phyloP scores from a whole-genome alignment of 1,139 yeast species.

The Saccharomyces hybrid region DNA sequence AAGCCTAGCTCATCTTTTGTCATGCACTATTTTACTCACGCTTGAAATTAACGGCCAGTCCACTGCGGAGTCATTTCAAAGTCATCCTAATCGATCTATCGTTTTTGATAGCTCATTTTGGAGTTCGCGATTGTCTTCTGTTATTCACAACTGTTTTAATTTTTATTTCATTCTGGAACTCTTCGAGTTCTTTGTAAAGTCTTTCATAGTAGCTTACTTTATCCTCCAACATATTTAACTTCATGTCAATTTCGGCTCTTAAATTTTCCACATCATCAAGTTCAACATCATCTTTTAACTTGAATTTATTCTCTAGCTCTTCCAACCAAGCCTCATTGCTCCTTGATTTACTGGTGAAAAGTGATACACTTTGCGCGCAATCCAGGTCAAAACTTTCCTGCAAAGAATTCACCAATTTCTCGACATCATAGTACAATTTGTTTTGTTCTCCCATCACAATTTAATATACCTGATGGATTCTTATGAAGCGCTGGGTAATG shows the following conservation, averaged over 20 bases:
- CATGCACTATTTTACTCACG: too few relatives aligned
- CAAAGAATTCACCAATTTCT: background rate
- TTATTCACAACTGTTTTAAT: constrained; percentile 17
- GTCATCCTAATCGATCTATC: background rate
- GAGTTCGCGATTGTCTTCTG: constrained; percentile 8
- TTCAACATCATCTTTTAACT: constrained; percentile 11
- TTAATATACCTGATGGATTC: background rate
- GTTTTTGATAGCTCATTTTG: background rate
- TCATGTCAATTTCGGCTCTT: constrained; percentile 8
- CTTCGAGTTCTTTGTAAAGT: constrained; percentile 25
- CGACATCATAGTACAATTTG: background rate
- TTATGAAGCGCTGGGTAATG: background rate
- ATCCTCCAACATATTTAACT: constrained; percentile 17
- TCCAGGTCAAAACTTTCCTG: background rate
- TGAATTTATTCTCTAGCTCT: constrained; percentile 13
- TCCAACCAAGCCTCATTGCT: constrained; percentile 19
- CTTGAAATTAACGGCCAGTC: background rate
- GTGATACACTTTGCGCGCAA: background rate
- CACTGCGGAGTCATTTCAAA: background rate
- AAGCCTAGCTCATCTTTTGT: too few relatives aligned
- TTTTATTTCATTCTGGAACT: constrained; percentile 21
- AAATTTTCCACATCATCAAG: constrained; percentile 10
- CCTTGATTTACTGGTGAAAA: background rate
- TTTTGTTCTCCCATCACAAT: background rate
- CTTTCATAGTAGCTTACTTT: constrained; percentile 20